phyloP scores from a whole-genome alignment of 768 basidiomycete species.

The Hypholoma fasciculare region DNA sequence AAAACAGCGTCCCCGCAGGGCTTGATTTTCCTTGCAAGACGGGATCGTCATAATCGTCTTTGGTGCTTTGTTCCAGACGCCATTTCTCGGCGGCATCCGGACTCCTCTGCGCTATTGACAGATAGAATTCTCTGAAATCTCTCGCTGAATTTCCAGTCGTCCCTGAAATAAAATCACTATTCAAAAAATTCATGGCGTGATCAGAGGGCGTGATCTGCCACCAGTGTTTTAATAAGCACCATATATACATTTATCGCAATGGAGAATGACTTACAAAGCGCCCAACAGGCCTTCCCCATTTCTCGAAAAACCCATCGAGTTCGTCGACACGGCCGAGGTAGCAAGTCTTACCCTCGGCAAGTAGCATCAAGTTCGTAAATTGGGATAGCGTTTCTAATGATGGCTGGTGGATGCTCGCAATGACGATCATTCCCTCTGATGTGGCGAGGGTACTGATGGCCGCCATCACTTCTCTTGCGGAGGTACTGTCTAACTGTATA shows the following conservation, averaged over 20 bases:
- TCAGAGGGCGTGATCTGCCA: constrained; percentile 53
- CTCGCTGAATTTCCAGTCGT: constrained; percentile 17
- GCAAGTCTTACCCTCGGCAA: constrained; percentile 51
- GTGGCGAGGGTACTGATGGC: constrained; percentile 45
- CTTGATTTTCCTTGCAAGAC: constrained; percentile 27
- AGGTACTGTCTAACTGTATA: constrained; percentile 46
- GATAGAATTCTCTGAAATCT: constrained; percentile 36
- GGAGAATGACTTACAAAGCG: constrained; percentile 28
- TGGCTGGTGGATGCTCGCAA: constrained; percentile 72
- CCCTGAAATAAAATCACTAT: constrained; percentile 39
- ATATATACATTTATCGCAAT: neutral
- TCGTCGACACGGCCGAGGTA: constrained; percentile 43
- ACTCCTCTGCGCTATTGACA: constrained; percentile 16
- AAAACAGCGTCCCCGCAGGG: constrained; percentile 29
- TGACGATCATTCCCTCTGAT: constrained; percentile 51
- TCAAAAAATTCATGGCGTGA: constrained; percentile 60
- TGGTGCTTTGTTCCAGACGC: neutral
- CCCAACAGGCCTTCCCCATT: constrained; percentile 38
- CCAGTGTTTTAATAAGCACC: neutral
- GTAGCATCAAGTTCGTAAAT: constrained; percentile 59
- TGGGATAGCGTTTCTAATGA: constrained; percentile 57
- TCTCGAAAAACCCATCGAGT: constrained; percentile 38
- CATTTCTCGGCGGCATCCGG: neutral
- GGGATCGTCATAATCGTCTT: constrained; percentile 5
- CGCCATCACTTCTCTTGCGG: constrained; percentile 41